A percentile compares a stretch with the other conserved stretches of the same genome.
Evolutionary conservation across 352 stramenopile species (phyloP).

Genomic region (Pythium inflatum): DNA sequence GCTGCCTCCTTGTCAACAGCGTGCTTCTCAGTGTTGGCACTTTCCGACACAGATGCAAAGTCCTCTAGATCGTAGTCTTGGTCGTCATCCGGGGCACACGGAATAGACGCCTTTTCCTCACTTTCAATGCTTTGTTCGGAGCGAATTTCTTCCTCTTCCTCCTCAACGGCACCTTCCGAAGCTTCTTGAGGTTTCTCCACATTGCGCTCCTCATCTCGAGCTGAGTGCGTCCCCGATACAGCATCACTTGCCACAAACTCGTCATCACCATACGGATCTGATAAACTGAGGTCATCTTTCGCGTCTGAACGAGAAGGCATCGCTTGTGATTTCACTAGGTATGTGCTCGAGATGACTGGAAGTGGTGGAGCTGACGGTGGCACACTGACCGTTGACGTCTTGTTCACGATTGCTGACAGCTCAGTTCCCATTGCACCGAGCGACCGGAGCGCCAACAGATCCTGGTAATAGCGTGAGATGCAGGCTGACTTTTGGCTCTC

Average conservation of each 20-base stretch:
- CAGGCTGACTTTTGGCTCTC: slow-evolving; percentile 58
- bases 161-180: background rate
- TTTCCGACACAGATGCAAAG: slow-evolving; percentile 43
- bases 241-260: slow-evolving; percentile 46
- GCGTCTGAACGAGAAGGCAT: too few relatives aligned
- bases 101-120: background rate
- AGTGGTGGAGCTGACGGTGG: background rate
- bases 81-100: background rate
- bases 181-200: background rate
- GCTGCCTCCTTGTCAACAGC: background rate
- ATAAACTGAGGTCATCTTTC: background rate
- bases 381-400: too few relatives aligned
- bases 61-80: slow-evolving; percentile 40
- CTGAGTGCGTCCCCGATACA: background rate
- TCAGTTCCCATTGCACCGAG: slow-evolving; percentile 18
- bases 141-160: slow-evolving; percentile 6
- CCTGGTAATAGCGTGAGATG: slow-evolving; percentile 67
- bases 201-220: background rate
- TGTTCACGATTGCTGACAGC: background rate
- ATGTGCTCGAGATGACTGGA: background rate
- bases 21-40: slow-evolving; percentile 8
- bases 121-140: background rate
- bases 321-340: too few relatives aligned
- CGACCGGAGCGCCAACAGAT: slow-evolving; percentile 58
- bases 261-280: slow-evolving; percentile 12